A percentile compares a stretch with the other conserved stretches of the same genome.
phyloP scores from a whole-genome alignment of 805 yeast species.

The Kazachstania bromeliacearum region DNA sequence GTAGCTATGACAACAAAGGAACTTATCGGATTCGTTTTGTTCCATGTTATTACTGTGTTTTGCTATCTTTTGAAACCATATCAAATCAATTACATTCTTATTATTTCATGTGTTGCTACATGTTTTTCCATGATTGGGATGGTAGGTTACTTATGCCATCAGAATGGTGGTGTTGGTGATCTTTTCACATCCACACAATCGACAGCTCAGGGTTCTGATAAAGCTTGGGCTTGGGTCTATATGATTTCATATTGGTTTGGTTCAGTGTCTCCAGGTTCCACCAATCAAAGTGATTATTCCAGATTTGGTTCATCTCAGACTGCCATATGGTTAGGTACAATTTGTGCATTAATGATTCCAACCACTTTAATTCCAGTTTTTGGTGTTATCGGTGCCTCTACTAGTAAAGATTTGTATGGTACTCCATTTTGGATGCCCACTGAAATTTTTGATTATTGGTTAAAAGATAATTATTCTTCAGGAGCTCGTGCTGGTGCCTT shows the following conservation, averaged over 20 bases:
- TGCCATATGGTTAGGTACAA: slow-evolving; percentile 26
- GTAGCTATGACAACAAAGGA: slow-evolving; percentile 31
- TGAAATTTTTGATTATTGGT: slow-evolving; percentile 27
- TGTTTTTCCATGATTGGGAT: slow-evolving; percentile 34
- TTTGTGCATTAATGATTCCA: slow-evolving; percentile 27
- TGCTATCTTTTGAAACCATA: slow-evolving; percentile 37
- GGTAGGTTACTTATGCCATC: slow-evolving; percentile 27
- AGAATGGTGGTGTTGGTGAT: slow-evolving; percentile 30
- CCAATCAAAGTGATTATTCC: slow-evolving; percentile 35
- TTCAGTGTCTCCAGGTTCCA: slow-evolving; percentile 32
- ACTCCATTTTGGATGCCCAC: slow-evolving; percentile 30
- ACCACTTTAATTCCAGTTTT: slow-evolving; percentile 35
- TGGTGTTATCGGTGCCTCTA: slow-evolving; percentile 36
- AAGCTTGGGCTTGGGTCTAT: slow-evolving; percentile 36
- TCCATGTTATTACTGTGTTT: slow-evolving; percentile 35
- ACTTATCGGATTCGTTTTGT: slow-evolving; percentile 32
- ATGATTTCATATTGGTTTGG: slow-evolving; percentile 35
- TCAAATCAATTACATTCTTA: slow-evolving; percentile 31
- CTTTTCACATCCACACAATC: slow-evolving; percentile 22
- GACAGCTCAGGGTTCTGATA: slow-evolving; percentile 27
- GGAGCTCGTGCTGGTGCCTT: slow-evolving; percentile 32
- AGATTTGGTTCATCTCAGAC: slow-evolving; percentile 29
- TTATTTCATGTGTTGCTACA: slow-evolving; percentile 30
- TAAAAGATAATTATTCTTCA: slow-evolving; percentile 23
- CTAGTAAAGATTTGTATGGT: slow-evolving; percentile 30